phyloP scores from a whole-genome alignment of 371 early-diverging fungal species.

The Mucor lusitanicus region DNA sequence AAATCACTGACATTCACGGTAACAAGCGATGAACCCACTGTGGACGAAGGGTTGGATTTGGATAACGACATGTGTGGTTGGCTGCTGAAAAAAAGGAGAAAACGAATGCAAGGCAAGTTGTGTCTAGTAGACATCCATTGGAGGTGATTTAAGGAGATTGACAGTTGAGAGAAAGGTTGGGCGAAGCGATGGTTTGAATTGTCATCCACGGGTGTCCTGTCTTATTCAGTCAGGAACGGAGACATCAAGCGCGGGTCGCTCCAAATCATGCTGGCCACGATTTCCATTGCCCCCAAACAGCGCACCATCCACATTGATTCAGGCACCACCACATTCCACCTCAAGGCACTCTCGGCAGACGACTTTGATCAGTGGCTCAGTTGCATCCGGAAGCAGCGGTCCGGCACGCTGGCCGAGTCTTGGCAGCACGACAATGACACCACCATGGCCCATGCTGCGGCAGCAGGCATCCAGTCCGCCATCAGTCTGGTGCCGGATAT shows the following conservation, averaged over 20 bases:
- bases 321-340: conserved; percentile 70
- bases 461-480: neutral
- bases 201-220: conserved; percentile 55
- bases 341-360: conserved; percentile 63
- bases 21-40: conserved; percentile 28
- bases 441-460: neutral
- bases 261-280: conserved; percentile 58
- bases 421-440: conserved; percentile 7
- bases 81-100: conserved; percentile 83
- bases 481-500: neutral
- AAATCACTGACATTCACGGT: conserved; percentile 85
- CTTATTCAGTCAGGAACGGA: conserved; percentile 58
- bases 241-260: conserved; percentile 75
- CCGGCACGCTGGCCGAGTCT: neutral
- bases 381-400: conserved; percentile 24
- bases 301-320: conserved; percentile 78
- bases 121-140: too few relatives aligned
- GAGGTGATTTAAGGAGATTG: neutral
- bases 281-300: conserved; percentile 61
- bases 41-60: conserved; percentile 12
- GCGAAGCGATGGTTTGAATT: conserved; percentile 71
- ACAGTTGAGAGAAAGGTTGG: conserved; percentile 49
- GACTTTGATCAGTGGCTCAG: conserved; percentile 66
- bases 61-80: conserved; percentile 58
- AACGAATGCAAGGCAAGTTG: conserved; percentile 71